These are phyloP conservation scores for Phytophthora nicotianae DNA, from an alignment of 352 stramenopile species.

Conservation along the genomic window DNA sequence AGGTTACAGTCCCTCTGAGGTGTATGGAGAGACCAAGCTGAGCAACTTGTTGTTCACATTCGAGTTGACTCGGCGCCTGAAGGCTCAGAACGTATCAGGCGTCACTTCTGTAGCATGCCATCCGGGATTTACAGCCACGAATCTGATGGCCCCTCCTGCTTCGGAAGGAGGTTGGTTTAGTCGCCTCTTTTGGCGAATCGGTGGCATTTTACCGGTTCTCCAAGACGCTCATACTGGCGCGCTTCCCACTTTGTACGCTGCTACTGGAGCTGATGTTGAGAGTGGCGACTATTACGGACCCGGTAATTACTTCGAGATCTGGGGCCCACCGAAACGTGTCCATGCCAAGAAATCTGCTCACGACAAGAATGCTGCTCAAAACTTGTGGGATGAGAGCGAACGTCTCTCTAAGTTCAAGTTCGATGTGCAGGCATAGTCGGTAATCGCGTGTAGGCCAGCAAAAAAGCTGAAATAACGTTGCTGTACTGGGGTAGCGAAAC, in stretches of 20 bases:
- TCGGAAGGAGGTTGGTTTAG: slow-evolving; percentile 1
- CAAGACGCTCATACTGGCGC: slow-evolving; percentile 35
- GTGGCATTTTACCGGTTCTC: neutral
- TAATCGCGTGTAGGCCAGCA: no score
- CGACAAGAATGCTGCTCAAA: slow-evolving; percentile 16
- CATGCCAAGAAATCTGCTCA: slow-evolving; percentile 15
- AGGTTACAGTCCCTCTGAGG: slow-evolving; percentile 19
- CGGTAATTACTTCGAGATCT: slow-evolving; percentile 35
- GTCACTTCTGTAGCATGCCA: slow-evolving; percentile 39
- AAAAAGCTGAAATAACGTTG: no score
- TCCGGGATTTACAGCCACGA: slow-evolving; percentile 33
- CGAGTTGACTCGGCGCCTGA: slow-evolving; percentile 67
- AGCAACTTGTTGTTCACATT: slow-evolving; percentile 92
- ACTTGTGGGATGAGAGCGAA: slow-evolving; percentile 39
- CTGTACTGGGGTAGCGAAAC: no score
- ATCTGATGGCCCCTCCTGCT: slow-evolving; percentile 25
- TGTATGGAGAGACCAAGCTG: slow-evolving; percentile 70
- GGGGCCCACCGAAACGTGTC: slow-evolving; percentile 40
- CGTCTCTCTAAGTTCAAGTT: slow-evolving; percentile 20
- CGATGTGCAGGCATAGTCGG: slow-evolving; percentile 4
- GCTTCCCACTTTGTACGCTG: slow-evolving; percentile 45
- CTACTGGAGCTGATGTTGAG: slow-evolving; percentile 22
- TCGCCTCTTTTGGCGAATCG: slow-evolving; percentile 20
- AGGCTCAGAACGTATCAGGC: slow-evolving; percentile 3
- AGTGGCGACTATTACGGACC: slow-evolving; percentile 48